These are phyloP conservation scores for Peronosclerospora sorghi DNA, from an alignment of 352 stramenopile genomes.

Conservation along the genomic window DNA sequence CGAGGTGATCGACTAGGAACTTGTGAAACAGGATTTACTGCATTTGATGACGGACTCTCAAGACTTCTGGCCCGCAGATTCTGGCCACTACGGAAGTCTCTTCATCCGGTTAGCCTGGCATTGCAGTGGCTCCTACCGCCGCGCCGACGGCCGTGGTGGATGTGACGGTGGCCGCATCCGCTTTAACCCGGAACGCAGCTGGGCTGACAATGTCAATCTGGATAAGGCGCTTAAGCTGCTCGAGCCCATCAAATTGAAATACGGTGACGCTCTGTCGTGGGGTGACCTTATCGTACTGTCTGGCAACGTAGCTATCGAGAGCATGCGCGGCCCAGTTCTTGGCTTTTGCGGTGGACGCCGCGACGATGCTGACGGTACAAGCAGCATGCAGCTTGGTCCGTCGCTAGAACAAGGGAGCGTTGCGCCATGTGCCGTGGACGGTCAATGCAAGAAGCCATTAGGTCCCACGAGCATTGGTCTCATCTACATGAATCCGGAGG, in stretches of 20 bases:
- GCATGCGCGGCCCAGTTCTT: conserved; percentile 86
- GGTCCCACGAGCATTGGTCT: conserved; percentile 46
- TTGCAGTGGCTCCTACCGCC: conserved; percentile 35
- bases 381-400: conserved; percentile 34
- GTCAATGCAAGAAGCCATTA: conserved; percentile 40
- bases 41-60: conserved; percentile 62
- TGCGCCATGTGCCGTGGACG: conserved; percentile 29
- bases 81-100: conserved; percentile 78
- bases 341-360: conserved; percentile 80
- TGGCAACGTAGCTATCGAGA: conserved; percentile 85
- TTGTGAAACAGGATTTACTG: conserved; percentile 65
- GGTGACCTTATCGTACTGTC: conserved; percentile 91
- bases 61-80: conserved; percentile 79
- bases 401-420: conserved; percentile 32
- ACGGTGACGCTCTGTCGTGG: conserved; percentile 67
- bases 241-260: conserved; percentile 54
- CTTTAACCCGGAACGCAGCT: conserved; percentile 34
- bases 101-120: conserved; percentile 78
- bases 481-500: conserved; percentile 68
- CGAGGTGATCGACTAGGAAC: conserved; percentile 28
- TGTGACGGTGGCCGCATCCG: conserved; percentile 22
- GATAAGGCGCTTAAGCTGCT: conserved; percentile 48
- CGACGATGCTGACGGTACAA: conserved; percentile 65
- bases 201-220: conserved; percentile 46
- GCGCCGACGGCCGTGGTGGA: conserved; percentile 20